Evolutionary conservation across 140 eudicot species (phyloP).

Genomic region (Senecio squalidus): DNA sequence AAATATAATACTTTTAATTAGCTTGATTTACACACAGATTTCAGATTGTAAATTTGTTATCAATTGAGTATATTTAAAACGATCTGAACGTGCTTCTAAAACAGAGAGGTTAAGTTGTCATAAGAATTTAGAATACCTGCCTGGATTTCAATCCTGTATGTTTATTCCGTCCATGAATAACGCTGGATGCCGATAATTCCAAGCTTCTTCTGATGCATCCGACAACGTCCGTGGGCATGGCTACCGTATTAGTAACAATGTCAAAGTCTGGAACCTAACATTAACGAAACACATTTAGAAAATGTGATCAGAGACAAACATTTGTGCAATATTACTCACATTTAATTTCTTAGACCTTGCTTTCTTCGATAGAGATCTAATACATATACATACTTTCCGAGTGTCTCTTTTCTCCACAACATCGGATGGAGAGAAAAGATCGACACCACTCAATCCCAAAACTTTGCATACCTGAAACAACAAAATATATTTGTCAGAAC

Average conservation of each 20-base stretch:
- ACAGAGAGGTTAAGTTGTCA: neutral
- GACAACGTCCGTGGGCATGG: conserved; percentile 63
- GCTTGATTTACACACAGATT: too few relatives aligned
- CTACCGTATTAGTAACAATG: conserved; percentile 44
- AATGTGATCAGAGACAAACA: neutral
- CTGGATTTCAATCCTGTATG: conserved; percentile 26
- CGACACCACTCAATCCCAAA: conserved; percentile 67
- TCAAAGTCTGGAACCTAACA: conserved; percentile 73
- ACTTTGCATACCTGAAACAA: conserved; percentile 57
- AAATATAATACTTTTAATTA: conserved; percentile 6
- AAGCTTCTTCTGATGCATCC: conserved; percentile 52
- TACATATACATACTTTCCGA: conserved; percentile 66
- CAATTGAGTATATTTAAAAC: too few relatives aligned
- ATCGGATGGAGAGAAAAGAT: conserved; percentile 80
- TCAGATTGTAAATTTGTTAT: too few relatives aligned
- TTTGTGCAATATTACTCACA: conserved; percentile 31
- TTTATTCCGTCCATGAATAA: conserved; percentile 28
- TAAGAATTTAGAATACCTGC: conserved; percentile 39
- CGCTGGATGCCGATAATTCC: conserved; percentile 45
- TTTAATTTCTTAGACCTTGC: conserved; percentile 55
- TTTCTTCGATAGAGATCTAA: conserved; percentile 61
- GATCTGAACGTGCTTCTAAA: too few relatives aligned
- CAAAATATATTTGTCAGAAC: neutral
- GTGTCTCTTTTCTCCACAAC: conserved; percentile 64
- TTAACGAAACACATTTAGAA: too few relatives aligned